Evolutionary conservation across 495 filamentous ascomycete genomes (phyloP), one percentile per base, ranked within the genome.

Genomic region (Lasiosphaeria miniovina): DNA sequence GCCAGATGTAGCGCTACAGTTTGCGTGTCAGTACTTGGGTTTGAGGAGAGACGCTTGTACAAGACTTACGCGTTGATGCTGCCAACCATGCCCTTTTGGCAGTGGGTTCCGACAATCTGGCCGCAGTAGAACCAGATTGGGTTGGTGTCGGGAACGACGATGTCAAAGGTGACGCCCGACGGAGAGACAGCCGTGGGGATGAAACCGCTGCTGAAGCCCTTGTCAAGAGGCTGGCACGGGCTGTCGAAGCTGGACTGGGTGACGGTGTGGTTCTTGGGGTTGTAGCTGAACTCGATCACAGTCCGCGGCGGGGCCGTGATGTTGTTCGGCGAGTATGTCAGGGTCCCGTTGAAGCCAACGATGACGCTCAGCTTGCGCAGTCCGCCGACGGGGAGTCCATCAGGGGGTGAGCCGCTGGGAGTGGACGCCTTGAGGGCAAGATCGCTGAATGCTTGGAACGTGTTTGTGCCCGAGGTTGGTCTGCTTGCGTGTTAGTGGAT

Each of bases 121-220:
- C 75, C 77, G 61, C 82, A 85, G 75, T 85, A 86, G 65, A 82
- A 84, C 82, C 82, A 86, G 50, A 81, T 71, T 0, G 84, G 83
- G 49, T 76, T 75, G 14, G 66, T 69, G 55, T 84, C 76, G 15
- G 67, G 65, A 38, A 86, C 65, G 4, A 58, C 73, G 36, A 83
- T 68, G 35, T 77, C 71, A 58, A 80, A 82, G 6, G 71, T 61
- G n/a, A 65, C 68, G 0, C 71, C 75, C 0, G 73, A 72, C 0
- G 65, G 62, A 3, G 69, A 62, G 32, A 64, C 57, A 33, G 49
- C 53, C 36, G 75, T 77, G n/a, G 78, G 74, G 32, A 74, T 66
- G 64, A 80, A 81, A 12, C 77, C 77, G 11, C 67, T 73, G 57
- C 69, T 63, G 62, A 80, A 75, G 10, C 75, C 78, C 3, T 58